Evolutionary conservation across 495 filamentous ascomycete genomes (phyloP), one percentile per base, ranked within the genome.

Genomic region (Terfezia claveryi): DNA sequence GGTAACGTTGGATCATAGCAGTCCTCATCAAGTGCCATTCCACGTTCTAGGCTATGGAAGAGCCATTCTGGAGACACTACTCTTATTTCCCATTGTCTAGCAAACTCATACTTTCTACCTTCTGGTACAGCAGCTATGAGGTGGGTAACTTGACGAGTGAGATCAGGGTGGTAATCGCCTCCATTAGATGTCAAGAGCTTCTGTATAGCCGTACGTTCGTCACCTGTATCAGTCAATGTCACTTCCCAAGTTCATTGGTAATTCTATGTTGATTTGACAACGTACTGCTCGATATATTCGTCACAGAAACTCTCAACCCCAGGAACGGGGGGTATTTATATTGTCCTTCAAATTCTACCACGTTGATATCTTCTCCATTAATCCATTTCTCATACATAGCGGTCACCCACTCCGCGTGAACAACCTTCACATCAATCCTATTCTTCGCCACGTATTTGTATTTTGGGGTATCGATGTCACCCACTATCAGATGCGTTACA

Each of bases 361-460:
- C 76, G 67, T 94, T 79, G 12, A 85, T 82, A 32, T 88, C 84
- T 54, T 75, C 78, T 41, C 83, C 92, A 54, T 80, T 68, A 54
- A 88, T 79, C 92, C 91, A 98, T 41, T 77, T 72, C 53, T 79
- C 69, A 11, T 87, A 77, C 17, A 95, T 79, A 27, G 85, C 86
- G 51, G 88, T 78, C 52, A 98, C 74, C 85, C 85, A 98, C 63
- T 76, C 76, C 36, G 81, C 77, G 46, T 73, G 74, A 67, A 98
- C 75, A 51, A 85, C 83, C 55, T 76, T 77, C 60, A 98, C 79
- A 65, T 98, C 91, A 37, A 80, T 74, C 36, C 91, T 76, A 65
- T 88, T 83, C 58, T 79, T 86, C 23, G 91, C 91, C 62, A 95
- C 89, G 69, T 91, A 94, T 63, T 80, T 82, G 71, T 98, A 98